Conservation (phyloP, 2,329 filamentous ascomycete species). For the Cladosporium oxysporum region DNA sequence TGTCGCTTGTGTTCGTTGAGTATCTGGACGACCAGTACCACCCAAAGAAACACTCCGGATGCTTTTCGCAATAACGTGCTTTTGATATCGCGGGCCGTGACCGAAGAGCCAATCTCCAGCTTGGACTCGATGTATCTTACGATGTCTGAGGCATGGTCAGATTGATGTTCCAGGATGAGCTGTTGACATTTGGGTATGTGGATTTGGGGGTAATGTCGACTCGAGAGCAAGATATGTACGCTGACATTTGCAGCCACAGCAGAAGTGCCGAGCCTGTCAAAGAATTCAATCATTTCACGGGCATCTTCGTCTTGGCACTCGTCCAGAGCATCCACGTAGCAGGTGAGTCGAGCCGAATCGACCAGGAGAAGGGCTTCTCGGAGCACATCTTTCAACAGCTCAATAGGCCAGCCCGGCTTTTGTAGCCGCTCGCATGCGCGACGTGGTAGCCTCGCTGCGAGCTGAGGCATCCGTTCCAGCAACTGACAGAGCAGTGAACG, state of each 20-base stretch:
- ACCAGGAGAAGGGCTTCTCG: not conserved
- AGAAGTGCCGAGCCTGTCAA: not conserved
- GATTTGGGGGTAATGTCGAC: conserved; percentile 11
- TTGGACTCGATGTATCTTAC: not conserved
- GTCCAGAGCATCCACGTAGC: conserved; percentile 19
- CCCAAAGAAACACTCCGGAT: not conserved
- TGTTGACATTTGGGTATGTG: not conserved
- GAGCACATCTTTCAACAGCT: not conserved
- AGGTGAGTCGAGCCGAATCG: not conserved
- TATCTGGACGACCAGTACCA: not conserved
- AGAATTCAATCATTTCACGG: not conserved
- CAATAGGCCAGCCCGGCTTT: not conserved
- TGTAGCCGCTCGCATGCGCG: conserved; percentile 32
- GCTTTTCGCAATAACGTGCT: not conserved
- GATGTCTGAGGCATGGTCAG: not conserved
- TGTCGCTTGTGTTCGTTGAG: not conserved
- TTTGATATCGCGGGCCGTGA: not conserved
- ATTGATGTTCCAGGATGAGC: not conserved
- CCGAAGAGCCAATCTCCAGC: not conserved
- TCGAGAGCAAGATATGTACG: conserved; percentile 6
- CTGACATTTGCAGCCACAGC: not conserved
- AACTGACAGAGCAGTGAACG: conserved; percentile 1
- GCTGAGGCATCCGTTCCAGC: not conserved
- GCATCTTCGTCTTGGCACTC: conserved; percentile 1
- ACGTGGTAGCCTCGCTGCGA: no score